Evolutionary conservation across 495 filamentous ascomycete species (phyloP).

Genomic region (Penicillium goetzii): DNA sequence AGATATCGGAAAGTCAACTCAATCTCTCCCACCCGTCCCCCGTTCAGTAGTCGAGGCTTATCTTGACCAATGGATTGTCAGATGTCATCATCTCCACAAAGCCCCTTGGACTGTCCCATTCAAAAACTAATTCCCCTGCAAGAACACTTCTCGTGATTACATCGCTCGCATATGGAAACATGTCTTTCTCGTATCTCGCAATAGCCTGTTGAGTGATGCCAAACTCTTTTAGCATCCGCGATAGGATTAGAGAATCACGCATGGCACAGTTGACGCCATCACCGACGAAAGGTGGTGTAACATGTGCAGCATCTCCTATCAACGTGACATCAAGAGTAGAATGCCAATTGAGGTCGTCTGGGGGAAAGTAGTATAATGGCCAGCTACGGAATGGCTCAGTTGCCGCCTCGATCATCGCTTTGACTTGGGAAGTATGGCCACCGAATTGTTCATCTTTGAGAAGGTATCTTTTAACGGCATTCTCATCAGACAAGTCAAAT

Average conservation of each 20-base stretch:
- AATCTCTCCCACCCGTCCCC: not conserved
- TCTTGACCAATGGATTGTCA: not conserved
- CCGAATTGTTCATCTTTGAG: not conserved
- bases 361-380: not conserved
- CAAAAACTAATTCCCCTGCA: not conserved
- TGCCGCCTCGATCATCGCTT: not conserved
- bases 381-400: not conserved
- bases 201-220: not conserved
- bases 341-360: not conserved
- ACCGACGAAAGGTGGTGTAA: conserved; percentile 62
- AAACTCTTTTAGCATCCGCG: not conserved
- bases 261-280: conserved; percentile 62
- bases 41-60: not conserved
- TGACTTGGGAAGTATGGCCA: not conserved
- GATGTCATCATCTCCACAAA: not conserved
- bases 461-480: not conserved
- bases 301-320: conserved; percentile 63
- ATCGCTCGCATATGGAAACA: not conserved
- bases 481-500: not conserved
- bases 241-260: conserved; percentile 55
- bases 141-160: not conserved
- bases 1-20: not conserved
- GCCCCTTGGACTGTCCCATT: not conserved
- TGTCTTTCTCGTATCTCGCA: not conserved
- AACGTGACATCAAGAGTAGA: conserved; percentile 44